Percentiles rank a stretch among this genome's conserved stretches.
Conservation (phyloP, 108 stramenopile genomes). For the Parietichytrium sp. region DNA sequence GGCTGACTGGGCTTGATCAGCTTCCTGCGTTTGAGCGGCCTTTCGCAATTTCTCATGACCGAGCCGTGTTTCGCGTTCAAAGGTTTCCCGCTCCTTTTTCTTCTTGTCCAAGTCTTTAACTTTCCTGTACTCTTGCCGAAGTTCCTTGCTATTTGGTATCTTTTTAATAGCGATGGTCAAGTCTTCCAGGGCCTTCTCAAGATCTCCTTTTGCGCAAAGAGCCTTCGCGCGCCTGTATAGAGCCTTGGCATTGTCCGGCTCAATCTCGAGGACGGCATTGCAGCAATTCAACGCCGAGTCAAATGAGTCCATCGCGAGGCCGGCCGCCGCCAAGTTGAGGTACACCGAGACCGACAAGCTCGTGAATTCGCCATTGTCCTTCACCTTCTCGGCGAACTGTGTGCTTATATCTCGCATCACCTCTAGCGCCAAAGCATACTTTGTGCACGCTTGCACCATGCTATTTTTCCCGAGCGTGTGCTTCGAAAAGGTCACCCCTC, state of each 20-base stretch:
- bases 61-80: neutral
- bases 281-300: slow-evolving; percentile 53
- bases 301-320: neutral
- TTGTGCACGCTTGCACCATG: slow-evolving; percentile 28
- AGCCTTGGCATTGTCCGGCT: slow-evolving; percentile 94
- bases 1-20: too few species aligned
- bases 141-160: neutral
- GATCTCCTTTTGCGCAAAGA: slow-evolving; percentile 72
- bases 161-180: neutral
- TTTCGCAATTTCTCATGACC: too few species aligned
- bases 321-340: neutral
- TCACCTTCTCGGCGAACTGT: neutral
- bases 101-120: neutral
- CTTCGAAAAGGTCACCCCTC: neutral
- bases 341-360: neutral
- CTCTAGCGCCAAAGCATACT: neutral
- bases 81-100: neutral
- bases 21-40: too few species aligned
- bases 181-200: neutral
- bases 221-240: slow-evolving; percentile 96
- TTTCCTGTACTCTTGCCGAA: slow-evolving; percentile 4
- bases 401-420: neutral
- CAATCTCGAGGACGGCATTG: slow-evolving; percentile 87
- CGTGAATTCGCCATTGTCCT: neutral
- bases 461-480: slow-evolving; percentile 28